phyloP scores from a whole-genome alignment of 495 filamentous ascomycete species.

The Penicillium canescens region DNA sequence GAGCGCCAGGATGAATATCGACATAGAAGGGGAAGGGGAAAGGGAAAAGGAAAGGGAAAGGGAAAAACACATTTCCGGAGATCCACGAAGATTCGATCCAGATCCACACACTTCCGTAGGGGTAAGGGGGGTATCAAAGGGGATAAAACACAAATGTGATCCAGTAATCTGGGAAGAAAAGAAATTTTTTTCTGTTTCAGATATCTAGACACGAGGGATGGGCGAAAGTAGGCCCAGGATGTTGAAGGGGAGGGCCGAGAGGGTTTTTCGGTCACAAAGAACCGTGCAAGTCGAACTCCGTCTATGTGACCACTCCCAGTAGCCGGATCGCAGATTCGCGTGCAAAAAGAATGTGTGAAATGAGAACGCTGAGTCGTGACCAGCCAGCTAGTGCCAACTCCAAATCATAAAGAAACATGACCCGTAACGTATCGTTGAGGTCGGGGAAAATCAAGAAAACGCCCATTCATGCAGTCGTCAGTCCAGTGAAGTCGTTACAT shows the following conservation, averaged over 20 bases:
- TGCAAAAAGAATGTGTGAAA: neutral
- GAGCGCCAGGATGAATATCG: conserved; percentile 37
- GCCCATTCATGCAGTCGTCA: conserved; percentile 52
- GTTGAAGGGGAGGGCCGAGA: conserved; percentile 5
- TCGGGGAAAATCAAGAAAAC: conserved; percentile 35
- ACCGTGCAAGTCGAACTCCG: conserved; percentile 11
- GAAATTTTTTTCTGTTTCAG: conserved; percentile 31
- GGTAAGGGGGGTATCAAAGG: conserved; percentile 29
- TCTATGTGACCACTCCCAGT: conserved; percentile 10
- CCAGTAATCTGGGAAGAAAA: conserved; percentile 21
- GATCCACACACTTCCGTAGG: conserved; percentile 5
- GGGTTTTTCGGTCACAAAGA: conserved; percentile 15
- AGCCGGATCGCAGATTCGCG: neutral
- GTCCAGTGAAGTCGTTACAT: conserved; percentile 49
- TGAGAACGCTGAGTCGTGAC: conserved; percentile 34
- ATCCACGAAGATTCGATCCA: neutral
- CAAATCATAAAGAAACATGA: conserved; percentile 32
- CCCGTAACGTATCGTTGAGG: conserved; percentile 25
- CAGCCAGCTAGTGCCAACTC: conserved; percentile 41
- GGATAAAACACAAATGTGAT: conserved; percentile 17
- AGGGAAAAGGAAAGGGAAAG: neutral
- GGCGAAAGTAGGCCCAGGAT: conserved; percentile 32
- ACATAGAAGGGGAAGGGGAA: conserved; percentile 2
- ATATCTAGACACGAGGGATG: conserved; percentile 28
- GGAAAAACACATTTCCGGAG: neutral